Conservation (phyloP, 2,329 filamentous ascomycete genomes). For the Albifimbria verrucaria region DNA sequence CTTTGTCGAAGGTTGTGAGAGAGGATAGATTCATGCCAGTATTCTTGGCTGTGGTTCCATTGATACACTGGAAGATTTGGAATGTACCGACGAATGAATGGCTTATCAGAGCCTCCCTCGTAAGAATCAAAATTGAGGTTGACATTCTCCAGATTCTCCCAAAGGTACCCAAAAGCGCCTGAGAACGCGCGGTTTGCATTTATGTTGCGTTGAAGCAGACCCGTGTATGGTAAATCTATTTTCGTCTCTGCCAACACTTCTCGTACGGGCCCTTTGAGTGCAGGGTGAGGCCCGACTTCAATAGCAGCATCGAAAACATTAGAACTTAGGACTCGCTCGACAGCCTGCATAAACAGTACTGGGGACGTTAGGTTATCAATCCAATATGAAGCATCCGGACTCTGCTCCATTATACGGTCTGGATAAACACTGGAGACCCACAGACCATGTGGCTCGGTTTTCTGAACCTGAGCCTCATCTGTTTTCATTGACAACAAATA, state of each 20-base stretch:
- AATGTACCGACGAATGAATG: background rate
- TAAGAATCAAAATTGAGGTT: background rate
- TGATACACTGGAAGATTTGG: background rate
- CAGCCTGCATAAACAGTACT: background rate
- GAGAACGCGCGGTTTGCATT: background rate
- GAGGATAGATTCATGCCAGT: background rate
- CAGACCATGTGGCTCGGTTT: background rate
- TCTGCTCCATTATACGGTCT: background rate
- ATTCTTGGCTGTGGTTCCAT: background rate
- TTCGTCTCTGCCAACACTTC: background rate
- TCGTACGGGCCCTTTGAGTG: background rate
- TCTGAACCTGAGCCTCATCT: background rate
- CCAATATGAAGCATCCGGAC: background rate
- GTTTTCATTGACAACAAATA: background rate
- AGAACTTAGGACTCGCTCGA: background rate
- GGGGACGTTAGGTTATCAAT: background rate
- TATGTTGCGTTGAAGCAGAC: background rate
- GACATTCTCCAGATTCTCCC: background rate
- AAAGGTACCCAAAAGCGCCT: background rate
- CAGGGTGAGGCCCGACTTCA: background rate
- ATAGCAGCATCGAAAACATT: background rate
- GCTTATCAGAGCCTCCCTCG: background rate
- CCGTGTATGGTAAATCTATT: background rate
- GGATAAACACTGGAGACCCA: background rate
- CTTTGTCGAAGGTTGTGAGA: background rate